Percentiles rank a stretch among this genome's conserved stretches.
These are phyloP conservation scores for Cicer yamashitae DNA, from an alignment of 306 rosid species.

Conservation along the genomic window DNA sequence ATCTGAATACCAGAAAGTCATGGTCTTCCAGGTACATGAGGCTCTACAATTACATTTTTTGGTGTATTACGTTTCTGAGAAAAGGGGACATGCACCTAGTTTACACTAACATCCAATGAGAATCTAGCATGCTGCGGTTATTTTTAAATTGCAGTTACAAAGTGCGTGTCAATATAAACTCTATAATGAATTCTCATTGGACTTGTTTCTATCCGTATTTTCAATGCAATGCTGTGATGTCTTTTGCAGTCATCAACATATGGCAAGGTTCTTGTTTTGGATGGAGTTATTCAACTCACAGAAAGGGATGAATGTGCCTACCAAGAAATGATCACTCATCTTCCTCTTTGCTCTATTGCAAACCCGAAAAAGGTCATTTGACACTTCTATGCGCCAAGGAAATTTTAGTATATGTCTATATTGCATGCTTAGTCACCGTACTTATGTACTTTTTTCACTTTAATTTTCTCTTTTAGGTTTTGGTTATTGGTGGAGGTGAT, in stretches of 20 bases:
- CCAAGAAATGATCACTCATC: conserved; percentile 98
- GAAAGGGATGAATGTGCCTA: conserved; percentile 99
- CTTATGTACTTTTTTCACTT: conserved; percentile 21
- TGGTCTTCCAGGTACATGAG: conserved; percentile 85
- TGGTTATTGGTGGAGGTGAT: conserved; percentile 99
- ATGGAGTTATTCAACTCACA: conserved; percentile 96
- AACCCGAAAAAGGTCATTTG: conserved; percentile 80
- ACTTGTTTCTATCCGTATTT: not conserved
- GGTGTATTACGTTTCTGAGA: conserved; percentile 1
- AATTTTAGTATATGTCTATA: conserved; percentile 16
- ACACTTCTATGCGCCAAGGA: conserved; percentile 22
- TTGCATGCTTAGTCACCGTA: conserved; percentile 24
- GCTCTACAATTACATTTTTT: conserved; percentile 16
- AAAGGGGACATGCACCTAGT: too few species aligned
- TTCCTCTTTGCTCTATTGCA: conserved; percentile 95
- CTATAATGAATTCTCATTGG: too few species aligned
- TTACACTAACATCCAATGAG: too few species aligned
- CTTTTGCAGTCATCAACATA: conserved; percentile 87
- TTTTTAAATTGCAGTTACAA: too few species aligned
- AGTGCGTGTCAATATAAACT: too few species aligned
- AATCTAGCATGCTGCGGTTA: too few species aligned
- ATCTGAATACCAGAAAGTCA: conserved; percentile 85
- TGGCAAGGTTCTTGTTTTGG: conserved; percentile 96
- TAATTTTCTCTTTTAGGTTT: conserved; percentile 58
- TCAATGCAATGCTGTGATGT: conserved; percentile 35